Evolutionary conservation across 371 early-diverging fungal species (phyloP).

Genomic region (Ordospora colligata): DNA sequence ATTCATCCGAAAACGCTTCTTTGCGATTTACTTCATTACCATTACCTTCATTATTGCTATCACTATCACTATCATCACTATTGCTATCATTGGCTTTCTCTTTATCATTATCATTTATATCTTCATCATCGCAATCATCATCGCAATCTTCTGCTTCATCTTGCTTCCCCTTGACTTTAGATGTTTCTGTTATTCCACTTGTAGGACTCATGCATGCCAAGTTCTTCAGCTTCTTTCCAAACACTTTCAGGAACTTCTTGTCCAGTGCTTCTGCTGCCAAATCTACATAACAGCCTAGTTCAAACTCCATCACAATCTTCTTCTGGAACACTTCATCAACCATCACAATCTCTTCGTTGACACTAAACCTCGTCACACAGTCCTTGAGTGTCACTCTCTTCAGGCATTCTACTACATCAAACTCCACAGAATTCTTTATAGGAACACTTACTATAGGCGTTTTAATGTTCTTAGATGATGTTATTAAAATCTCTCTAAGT

Average conservation of each 20-base stretch:
- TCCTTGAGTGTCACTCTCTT: slow-evolving; percentile 31
- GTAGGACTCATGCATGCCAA: background rate
- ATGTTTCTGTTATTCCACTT: slow-evolving; percentile 3
- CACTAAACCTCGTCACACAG: slow-evolving; percentile 28
- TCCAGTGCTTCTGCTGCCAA: slow-evolving; percentile 15
- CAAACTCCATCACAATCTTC: slow-evolving; percentile 33
- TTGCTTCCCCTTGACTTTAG: background rate
- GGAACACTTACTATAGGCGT: slow-evolving; percentile 85
- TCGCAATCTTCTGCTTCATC: slow-evolving; percentile 8
- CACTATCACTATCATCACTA: slow-evolving; percentile 7
- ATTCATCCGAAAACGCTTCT: too few relatives aligned
- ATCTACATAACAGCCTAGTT: slow-evolving; percentile 12
- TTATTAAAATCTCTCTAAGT: slow-evolving; percentile 97
- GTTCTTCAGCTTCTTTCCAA: slow-evolving; percentile 49
- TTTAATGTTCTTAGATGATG: slow-evolving; percentile 79
- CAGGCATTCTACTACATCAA: slow-evolving; percentile 8
- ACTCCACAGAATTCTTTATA: slow-evolving; percentile 60
- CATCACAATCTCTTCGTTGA: slow-evolving; percentile 40
- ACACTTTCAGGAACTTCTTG: slow-evolving; percentile 38
- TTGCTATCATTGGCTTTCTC: slow-evolving; percentile 31
- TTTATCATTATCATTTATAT: background rate
- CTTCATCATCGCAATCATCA: slow-evolving; percentile 1
- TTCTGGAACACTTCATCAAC: slow-evolving; percentile 22
- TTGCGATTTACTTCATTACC: background rate
- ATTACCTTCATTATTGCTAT: slow-evolving; percentile 19